Base-by-base conservation (phyloP, 352 stramenopile genomes). In the Nothophytophthora sp. region DNA sequence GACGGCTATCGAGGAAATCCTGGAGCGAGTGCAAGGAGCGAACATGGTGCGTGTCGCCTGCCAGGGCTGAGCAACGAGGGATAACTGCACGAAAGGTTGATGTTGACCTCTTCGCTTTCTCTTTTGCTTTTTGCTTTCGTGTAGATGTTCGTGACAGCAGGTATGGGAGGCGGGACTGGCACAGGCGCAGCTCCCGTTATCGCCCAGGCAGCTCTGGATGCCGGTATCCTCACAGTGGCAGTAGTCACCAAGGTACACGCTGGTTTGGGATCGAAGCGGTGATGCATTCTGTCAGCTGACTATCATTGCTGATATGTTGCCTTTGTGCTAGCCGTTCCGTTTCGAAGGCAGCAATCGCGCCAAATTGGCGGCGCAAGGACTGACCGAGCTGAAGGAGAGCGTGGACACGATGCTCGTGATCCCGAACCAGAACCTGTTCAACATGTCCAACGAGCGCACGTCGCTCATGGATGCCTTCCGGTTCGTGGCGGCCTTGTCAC, bases 371-470 rank as follows among this genome's bases (percentile, higher is more conserved):
- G 75, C 87, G 15, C 70, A 91, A 55, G 84, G 84, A 1, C 78
- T 95, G 16, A 57, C 69, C 33, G 67, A 95, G 44, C 63, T 95
- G 46, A 88, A 86, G 44, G 78, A 95, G 40, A 92, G 80, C 52
- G 84, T 92, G 13, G 84, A 95, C 58, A 95, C 81, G 34, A 92
- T 95, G 80, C 87, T 95, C 36, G 77, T 91, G 25, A 95, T 95
- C 44, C 84, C 84, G 33, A 95, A 95, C 70, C 84, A 95, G 59
- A 95, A 95, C 67, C 44, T 95, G 38, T 95, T 95, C 66, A 91
- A 89, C 57, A 92, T 96, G 71, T 92, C 84, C 24, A 92, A 76
- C 43, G 82, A 91, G 35, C 73, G 79, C 39, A 96, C 88, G 18
- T 94, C 81, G 28, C 73, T 92, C 51, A 92, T 95, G 80, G 84